Evolutionary conservation across 805 yeast species (phyloP), one percentile per base, ranked within the genome.

Genomic region (Saccharomycopsis malanga): DNA sequence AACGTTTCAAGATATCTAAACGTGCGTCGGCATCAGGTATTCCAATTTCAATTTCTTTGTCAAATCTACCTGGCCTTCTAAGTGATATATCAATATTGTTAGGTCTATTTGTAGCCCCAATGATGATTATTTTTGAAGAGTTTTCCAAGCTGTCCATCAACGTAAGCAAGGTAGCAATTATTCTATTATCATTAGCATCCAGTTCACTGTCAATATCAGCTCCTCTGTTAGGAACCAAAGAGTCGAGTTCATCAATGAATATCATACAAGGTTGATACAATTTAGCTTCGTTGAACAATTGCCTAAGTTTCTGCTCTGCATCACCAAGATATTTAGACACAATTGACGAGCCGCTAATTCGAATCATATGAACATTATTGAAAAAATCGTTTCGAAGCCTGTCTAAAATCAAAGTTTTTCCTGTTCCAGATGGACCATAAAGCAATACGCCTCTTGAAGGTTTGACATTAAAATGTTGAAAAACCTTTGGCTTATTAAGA

Each of bases 351-450:
- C 97, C 96, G 60, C 85, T 84, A 21, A 93, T 82, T 2, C 84
- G 80, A 39, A 93, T 70, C 0, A 91, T 79, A 62, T 91, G 98
- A 0, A 95, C 94, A 52, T 82, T 74, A 1, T 64, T 53, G 27
- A 44, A 44, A 1, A 76, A 69, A 49, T 83, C 91, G 53, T 78
- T 72, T 0, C 96, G 94, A 7, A 91, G 79, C 23, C 95, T 83
- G 46, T 85, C 74, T 32, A 93, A 69, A 5, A 93, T 71, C 87
- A 89, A 77, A 1, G 97, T 85, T 61, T 91, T 91, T 44, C 98
- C 98, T 0, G 97, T 91, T 3, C 98, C 98, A 2, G 98, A 93
- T 2, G 97, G 95, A 0, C 98, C 98, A 65, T 91, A 95, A 10
- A 91, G 65, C 14, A 91, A 66, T n/a, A 91, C 79, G 30, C 98